phyloP scores from a whole-genome alignment of 768 basidiomycete genomes.

The Xerocomus spinulosus region DNA sequence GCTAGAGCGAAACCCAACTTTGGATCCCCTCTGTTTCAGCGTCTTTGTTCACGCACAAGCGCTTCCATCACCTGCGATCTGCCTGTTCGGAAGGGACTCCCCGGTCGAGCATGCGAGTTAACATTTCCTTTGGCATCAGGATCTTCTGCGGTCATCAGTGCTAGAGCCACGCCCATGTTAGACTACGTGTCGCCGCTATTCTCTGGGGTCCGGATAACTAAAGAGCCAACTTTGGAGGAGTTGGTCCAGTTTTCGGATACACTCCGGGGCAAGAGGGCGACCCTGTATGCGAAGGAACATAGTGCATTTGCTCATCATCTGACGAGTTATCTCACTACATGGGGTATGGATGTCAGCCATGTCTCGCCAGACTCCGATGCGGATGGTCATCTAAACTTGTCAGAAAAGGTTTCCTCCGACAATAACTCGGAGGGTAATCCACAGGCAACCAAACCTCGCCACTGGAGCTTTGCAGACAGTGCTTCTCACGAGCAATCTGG shows the following conservation, averaged over 20 bases:
- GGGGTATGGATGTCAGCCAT: slow-evolving; percentile 93
- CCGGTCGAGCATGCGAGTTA: slow-evolving; percentile 63
- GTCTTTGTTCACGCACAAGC: slow-evolving; percentile 55
- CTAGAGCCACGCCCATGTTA: slow-evolving; percentile 35
- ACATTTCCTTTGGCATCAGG: slow-evolving; percentile 61
- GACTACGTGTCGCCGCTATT: slow-evolving; percentile 49
- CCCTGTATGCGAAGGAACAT: slow-evolving; percentile 79
- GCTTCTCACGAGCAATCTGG: slow-evolving; percentile 17
- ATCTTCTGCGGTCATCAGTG: slow-evolving; percentile 39
- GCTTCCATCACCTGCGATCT: slow-evolving; percentile 40
- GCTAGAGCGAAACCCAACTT: slow-evolving; percentile 39
- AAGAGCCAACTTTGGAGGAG: slow-evolving; percentile 78
- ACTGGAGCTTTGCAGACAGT: slow-evolving; percentile 20
- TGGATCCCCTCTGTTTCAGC: slow-evolving; percentile 50
- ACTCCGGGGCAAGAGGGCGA: slow-evolving; percentile 77
- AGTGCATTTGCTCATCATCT: slow-evolving; percentile 90
- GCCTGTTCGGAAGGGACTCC: slow-evolving; percentile 37
- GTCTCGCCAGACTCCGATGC: slow-evolving; percentile 55
- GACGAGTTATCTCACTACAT: slow-evolving; percentile 87
- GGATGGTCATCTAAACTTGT: slow-evolving; percentile 33
- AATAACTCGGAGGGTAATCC: slow-evolving; percentile 1
- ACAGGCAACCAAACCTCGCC: slow-evolving; percentile 17
- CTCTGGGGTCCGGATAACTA: slow-evolving; percentile 46
- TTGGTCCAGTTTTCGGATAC: slow-evolving; percentile 75
- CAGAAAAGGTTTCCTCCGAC: slow-evolving; percentile 14